Conservation (phyloP, 352 stramenopile species). For the Globisporangium barbulae region DNA sequence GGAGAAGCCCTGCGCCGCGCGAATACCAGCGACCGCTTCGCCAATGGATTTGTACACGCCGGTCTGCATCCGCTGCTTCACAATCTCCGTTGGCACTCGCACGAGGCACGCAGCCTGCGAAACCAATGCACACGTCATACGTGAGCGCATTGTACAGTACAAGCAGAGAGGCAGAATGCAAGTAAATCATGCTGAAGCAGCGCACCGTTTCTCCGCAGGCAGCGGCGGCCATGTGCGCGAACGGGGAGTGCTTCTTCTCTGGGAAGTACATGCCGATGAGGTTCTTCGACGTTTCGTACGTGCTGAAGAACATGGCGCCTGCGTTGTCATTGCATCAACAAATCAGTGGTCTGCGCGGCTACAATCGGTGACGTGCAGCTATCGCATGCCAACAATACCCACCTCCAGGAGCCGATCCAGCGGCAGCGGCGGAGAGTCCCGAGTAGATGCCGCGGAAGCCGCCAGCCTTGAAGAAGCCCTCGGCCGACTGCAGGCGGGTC, state of each 20-base stretch:
- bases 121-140: neutral
- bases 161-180: neutral
- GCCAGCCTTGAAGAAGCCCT: constrained; percentile 96
- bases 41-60: constrained; percentile 79
- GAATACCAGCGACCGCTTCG: constrained; percentile 73
- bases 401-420: constrained; percentile 90
- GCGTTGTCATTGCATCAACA: neutral
- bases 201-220: constrained; percentile 91
- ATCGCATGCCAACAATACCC: constrained; percentile 4
- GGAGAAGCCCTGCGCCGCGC: constrained; percentile 63
- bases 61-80: constrained; percentile 99
- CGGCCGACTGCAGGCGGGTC: constrained; percentile 95
- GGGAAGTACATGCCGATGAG: constrained; percentile 48
- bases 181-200: constrained; percentile 2
- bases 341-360: neutral
- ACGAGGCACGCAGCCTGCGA: constrained; percentile 93
- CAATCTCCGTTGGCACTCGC: constrained; percentile 98
- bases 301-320: constrained; percentile 89
- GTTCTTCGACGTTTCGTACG: constrained; percentile 90
- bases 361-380: neutral
- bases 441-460: constrained; percentile 95
- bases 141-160: neutral
- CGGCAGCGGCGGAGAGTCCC: constrained; percentile 87
- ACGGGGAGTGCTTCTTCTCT: constrained; percentile 74
- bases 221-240: constrained; percentile 95